phyloP scores from a whole-genome alignment of 2,329 filamentous ascomycete species.

The Harringtonia aguacate region DNA sequence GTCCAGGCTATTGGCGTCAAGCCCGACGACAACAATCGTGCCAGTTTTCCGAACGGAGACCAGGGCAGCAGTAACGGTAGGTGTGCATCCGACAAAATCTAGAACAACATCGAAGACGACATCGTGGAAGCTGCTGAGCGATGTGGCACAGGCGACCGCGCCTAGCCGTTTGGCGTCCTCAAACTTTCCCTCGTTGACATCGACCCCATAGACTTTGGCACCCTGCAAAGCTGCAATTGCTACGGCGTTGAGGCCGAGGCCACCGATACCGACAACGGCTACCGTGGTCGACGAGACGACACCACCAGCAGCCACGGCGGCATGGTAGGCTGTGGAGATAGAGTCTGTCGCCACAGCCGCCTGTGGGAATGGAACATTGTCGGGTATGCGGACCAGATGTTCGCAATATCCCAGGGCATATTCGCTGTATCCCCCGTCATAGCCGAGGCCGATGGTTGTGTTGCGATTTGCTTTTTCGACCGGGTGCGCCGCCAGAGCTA shows the following conservation, averaged over 20 bases:
- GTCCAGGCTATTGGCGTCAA: neutral
- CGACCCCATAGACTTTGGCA: neutral
- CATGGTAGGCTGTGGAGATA: neutral
- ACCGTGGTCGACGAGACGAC: neutral
- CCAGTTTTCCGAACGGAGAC: neutral
- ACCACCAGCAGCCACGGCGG: neutral
- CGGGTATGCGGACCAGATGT: neutral
- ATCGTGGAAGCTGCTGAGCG: neutral
- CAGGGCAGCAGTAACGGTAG: neutral
- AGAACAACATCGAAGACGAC: neutral
- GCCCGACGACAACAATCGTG: neutral
- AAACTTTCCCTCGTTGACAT: conserved; percentile 5
- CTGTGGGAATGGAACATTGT: neutral
- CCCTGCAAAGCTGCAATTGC: neutral
- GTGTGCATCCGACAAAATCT: neutral
- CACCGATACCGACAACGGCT: neutral
- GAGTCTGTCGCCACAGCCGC: neutral
- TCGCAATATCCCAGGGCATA: neutral
- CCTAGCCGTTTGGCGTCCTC: conserved; percentile 1
- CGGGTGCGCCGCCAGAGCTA: neutral
- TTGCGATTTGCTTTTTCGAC: neutral
- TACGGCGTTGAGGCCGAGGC: neutral
- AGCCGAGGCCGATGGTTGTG: neutral
- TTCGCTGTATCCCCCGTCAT: neutral
- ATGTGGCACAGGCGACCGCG: neutral